Conservation (phyloP, 2,329 filamentous ascomycete genomes). For the Diaporthe longicolla region DNA sequence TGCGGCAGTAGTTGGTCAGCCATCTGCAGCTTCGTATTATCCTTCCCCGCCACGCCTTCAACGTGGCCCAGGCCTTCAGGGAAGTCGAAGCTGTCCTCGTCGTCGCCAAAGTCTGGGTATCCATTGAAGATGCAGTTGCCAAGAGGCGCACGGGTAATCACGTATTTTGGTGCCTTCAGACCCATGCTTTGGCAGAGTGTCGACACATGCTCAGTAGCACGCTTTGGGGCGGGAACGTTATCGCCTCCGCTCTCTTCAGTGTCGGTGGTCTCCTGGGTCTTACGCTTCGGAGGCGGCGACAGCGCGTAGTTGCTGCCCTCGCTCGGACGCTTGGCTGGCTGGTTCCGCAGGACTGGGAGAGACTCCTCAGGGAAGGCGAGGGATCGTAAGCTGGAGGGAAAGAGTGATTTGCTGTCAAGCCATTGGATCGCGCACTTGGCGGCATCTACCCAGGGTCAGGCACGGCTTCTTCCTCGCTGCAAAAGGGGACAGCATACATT, state of each 20-base stretch:
- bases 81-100: slow-evolving; percentile 53
- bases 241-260: slow-evolving; percentile 37
- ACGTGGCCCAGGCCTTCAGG: slow-evolving; percentile 51
- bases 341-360: neutral
- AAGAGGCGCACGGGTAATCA: slow-evolving; percentile 41
- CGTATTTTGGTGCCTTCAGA: slow-evolving; percentile 54
- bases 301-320: slow-evolving; percentile 2
- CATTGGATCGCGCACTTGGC: slow-evolving; percentile 63
- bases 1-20: slow-evolving; percentile 56
- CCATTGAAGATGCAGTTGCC: slow-evolving; percentile 55
- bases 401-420: slow-evolving; percentile 51
- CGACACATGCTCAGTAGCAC: slow-evolving; percentile 49
- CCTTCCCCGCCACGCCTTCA: slow-evolving; percentile 51
- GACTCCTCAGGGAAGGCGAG: slow-evolving; percentile 42
- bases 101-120: slow-evolving; percentile 51
- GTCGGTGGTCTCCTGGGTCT: slow-evolving; percentile 18
- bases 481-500: slow-evolving; percentile 47
- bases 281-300: slow-evolving; percentile 34
- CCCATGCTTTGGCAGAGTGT: slow-evolving; percentile 53
- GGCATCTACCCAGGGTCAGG: slow-evolving; percentile 51
- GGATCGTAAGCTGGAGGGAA: slow-evolving; percentile 47
- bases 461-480: neutral
- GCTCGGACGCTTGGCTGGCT: neutral
- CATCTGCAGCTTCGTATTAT: slow-evolving; percentile 55
- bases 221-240: slow-evolving; percentile 43